Evolutionary conservation across 108 stramenopile species (phyloP), one percentile per base, ranked within the genome.

Genomic region (Fragilaria crotonensis): DNA sequence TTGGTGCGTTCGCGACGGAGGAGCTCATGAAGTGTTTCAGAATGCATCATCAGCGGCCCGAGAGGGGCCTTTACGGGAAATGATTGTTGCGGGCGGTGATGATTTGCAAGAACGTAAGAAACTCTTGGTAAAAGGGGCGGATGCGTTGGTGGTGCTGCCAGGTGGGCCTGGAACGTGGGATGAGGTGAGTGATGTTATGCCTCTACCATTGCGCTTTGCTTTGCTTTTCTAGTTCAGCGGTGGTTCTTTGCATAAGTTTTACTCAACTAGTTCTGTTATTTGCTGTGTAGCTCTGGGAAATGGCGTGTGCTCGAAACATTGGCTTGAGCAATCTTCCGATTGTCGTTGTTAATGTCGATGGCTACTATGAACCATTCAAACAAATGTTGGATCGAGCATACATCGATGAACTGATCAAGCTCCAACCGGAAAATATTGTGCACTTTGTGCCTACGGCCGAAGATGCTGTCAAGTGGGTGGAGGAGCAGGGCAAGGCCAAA

Each of bases 151-250:
- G 17, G 96, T 96, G 0, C 52, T 96, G 57, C 97, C 97, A 17
- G 97, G 97, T 5, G 97, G 97, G 3, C 87, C 93, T 4, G 93
- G 93, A 30, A 95, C 93, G 2, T 95, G 84, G 81, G 93, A 95
- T 64, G 93, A 92, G 64, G 65, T 83, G 52, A 33, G 72, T 57
- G 52, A 45, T n/a, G n/a, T n/a, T n/a, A n/a, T n/a, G n/a, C n/a
- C n/a, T n/a, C n/a, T n/a, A n/a, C n/a, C n/a, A n/a, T n/a, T n/a
- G n/a, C n/a, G n/a, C n/a, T n/a, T n/a, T n/a, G n/a, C n/a, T n/a
- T n/a, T n/a, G n/a, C n/a, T n/a, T n/a, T n/a, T n/a, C n/a, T n/a
- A n/a, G n/a, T n/a, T n/a, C n/a, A n/a, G n/a, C n/a, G n/a, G n/a
- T n/a, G n/a, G n/a, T n/a, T n/a, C n/a, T n/a, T n/a, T n/a, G n/a